Conservation (phyloP, 2,329 filamentous ascomycete genomes). For the Fusarium sp. region DNA sequence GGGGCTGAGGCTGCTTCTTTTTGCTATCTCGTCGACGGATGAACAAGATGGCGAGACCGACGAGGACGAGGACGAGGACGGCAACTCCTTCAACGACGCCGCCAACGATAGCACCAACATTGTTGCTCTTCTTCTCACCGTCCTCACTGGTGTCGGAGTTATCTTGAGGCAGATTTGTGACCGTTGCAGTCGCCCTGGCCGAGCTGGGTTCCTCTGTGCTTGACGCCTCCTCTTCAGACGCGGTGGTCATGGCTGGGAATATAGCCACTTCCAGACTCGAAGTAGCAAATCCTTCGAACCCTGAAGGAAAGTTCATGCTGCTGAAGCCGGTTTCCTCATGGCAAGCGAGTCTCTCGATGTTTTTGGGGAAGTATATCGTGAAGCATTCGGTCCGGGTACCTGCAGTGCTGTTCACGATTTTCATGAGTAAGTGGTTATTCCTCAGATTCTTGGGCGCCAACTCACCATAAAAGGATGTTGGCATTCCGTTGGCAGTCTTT, state of each 20-base stretch:
- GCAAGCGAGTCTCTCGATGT: constrained; percentile 19
- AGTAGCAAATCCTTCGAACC: background rate
- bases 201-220: background rate
- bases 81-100: constrained; percentile 33
- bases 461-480: constrained; percentile 33
- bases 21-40: constrained; percentile 33
- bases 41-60: constrained; percentile 20
- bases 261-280: constrained; percentile 9
- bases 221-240: constrained; percentile 5
- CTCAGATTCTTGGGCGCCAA: no score
- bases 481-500: constrained; percentile 25
- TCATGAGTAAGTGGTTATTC: background rate
- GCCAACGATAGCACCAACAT: constrained; percentile 27
- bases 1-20: constrained; percentile 3
- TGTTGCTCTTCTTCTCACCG: constrained; percentile 4
- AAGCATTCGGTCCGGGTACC: constrained; percentile 12
- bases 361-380: constrained; percentile 23
- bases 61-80: constrained; percentile 6
- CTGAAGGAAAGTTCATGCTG: constrained; percentile 18
- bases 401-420: constrained; percentile 9
- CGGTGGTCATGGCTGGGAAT: constrained; percentile 13
- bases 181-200: background rate
- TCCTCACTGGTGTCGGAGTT: background rate
- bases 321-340: constrained; percentile 14
- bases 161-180: constrained; percentile 1